Base-by-base conservation (phyloP, 2,329 filamentous ascomycete species). In the Bipolaris gigantea region DNA sequence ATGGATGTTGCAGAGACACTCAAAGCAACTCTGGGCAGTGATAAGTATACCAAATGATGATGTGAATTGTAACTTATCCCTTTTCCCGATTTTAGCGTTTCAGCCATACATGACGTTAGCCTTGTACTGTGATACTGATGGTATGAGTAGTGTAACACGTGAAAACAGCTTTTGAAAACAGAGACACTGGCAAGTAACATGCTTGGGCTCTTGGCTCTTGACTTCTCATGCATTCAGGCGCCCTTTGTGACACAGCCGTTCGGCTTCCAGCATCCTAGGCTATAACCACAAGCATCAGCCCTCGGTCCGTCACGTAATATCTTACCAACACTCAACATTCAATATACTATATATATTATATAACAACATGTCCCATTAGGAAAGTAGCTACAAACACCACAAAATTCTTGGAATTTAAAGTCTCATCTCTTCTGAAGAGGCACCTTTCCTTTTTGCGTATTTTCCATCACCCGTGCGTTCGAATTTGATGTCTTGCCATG, bases 21-120 rank as follows among this genome's bases (percentile, higher is more conserved):
- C 9, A 46, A 9, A 18, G 2, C 1, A n/a, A 10, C 19, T 36
- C n/a, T 7, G 32, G n/a, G 15, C n/a, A 30, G n/a, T 8, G 9
- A 46, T 35, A 46, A 46, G 18, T 46, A 36, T 46, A 46, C 43
- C 43, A 46, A 34, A 53, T 13, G 35, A 27, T 27, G 41, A 44
- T 11, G 36, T 23, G n/a, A 19, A 25, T n/a, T 16, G 19, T 16
- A 16, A 25, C 4, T n/a, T 36, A 3, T 18, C 16, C 7, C 16
- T 15, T n/a, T 25, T 11, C 10, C 21, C 4, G 9, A 10, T 34
- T 36, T 27, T 25, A 16, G 15, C 13, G 19, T 16, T 1, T 19
- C 4, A 16, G 5, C 7, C 16, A 5, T 11, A 45, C 21, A 36
- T 4, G 16, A 33, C 7, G 19, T 35, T 45, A 15, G 43, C 34